phyloP scores from a whole-genome alignment of 192 early-diverging fungal species.

The Rhizoclosmatium sp. region DNA sequence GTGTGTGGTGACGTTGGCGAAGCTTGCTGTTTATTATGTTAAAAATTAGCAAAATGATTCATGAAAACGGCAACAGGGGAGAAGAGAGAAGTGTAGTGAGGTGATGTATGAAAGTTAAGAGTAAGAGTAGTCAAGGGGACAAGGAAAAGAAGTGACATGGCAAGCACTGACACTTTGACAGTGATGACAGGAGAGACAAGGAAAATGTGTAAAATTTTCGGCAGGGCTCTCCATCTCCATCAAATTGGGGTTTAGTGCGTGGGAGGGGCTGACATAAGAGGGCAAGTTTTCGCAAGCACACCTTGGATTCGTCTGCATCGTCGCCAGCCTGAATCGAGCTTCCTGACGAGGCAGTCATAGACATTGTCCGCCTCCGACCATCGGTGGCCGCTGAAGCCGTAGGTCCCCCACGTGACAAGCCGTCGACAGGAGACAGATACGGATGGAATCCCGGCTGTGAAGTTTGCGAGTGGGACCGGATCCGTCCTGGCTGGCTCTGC shows the following conservation, averaged over 20 bases:
- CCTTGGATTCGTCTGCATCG: background rate
- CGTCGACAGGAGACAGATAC: background rate
- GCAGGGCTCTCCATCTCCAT: no score
- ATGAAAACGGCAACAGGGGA: no score
- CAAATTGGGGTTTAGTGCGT: no score
- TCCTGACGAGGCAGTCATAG: background rate
- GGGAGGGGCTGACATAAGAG: background rate
- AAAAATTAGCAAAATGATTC: no score
- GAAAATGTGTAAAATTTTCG: no score
- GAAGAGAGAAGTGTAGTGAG: no score
- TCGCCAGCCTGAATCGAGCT: background rate
- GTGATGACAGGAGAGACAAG: no score
- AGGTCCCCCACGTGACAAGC: background rate
- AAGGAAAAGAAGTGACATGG: no score
- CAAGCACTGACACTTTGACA: no score
- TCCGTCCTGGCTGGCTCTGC: background rate
- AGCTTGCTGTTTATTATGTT: background rate
- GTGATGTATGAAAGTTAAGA: no score
- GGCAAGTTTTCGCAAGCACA: background rate
- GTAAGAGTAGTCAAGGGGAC: no score
- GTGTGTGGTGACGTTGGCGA: conserved; percentile 1
- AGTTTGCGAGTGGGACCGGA: background rate
- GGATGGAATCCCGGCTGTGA: conserved; percentile 3
- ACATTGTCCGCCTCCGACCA: background rate
- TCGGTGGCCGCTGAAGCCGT: background rate